Conservation (phyloP, 1,284 basidiomycete species). For the Ganoderma resinaceum region DNA sequence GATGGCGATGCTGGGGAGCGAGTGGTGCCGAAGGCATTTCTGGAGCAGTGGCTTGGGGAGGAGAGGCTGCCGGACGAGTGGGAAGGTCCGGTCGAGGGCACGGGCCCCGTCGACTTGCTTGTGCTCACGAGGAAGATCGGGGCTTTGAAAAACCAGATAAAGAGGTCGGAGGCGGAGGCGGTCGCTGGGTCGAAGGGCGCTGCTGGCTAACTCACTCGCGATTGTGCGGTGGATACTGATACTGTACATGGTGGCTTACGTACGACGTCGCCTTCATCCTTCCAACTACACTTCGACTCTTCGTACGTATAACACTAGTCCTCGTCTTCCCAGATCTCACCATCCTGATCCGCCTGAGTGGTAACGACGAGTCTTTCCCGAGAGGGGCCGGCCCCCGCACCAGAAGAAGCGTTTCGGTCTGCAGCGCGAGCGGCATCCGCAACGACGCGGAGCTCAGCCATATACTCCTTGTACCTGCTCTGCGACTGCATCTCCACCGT, state of each 20-base stretch:
- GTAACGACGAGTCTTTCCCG: neutral
- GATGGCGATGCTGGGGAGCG: neutral
- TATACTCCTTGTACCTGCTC: neutral
- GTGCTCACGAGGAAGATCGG: slow-evolving; percentile 32
- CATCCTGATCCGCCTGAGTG: neutral
- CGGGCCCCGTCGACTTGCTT: slow-evolving; percentile 30
- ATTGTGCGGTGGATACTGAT: neutral
- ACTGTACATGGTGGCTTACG: neutral
- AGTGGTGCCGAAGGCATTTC: slow-evolving; percentile 34
- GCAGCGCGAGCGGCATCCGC: neutral
- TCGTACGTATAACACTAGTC: neutral
- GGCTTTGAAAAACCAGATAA: slow-evolving; percentile 9
- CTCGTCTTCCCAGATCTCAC: slow-evolving; percentile 4
- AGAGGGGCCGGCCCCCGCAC: neutral
- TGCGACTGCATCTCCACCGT: slow-evolving; percentile 11
- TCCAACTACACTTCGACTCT: neutral
- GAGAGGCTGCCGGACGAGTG: slow-evolving; percentile 43
- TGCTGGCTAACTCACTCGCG: neutral
- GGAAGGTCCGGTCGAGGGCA: slow-evolving; percentile 29
- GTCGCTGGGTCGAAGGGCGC: neutral
- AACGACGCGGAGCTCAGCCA: neutral
- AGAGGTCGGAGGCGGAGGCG: neutral
- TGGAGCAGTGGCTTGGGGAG: slow-evolving; percentile 43
- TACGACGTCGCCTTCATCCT: neutral
- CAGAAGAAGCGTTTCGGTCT: neutral